Evolutionary conservation across 805 yeast genomes (phyloP).

Genomic region (Ogataea pignaliae): DNA sequence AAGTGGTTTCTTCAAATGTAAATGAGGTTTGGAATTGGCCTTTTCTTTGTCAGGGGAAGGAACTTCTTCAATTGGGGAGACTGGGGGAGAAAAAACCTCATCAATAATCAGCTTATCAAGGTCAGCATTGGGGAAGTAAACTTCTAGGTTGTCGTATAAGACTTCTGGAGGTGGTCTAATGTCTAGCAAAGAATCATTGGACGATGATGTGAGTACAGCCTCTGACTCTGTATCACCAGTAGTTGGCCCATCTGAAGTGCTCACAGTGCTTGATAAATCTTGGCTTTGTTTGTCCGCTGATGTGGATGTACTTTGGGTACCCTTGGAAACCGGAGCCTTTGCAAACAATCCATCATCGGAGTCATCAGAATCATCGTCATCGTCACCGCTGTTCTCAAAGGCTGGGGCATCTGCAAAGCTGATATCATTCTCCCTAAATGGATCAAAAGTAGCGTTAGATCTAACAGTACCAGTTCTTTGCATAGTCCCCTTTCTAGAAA

Average conservation of each 20-base stretch:
- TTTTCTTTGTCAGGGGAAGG: slow-evolving; percentile 1
- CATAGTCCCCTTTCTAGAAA: slow-evolving; percentile 12
- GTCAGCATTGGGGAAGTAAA: slow-evolving; percentile 88
- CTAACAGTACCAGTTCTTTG: slow-evolving; percentile 9
- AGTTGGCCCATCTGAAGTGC: background rate
- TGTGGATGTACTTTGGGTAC: slow-evolving; percentile 10
- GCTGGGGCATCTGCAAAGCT: slow-evolving; percentile 73
- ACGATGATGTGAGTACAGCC: slow-evolving; percentile 11
- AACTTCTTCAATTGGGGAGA: slow-evolving; percentile 38
- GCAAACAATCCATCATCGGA: slow-evolving; percentile 61
- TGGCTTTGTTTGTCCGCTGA: background rate
- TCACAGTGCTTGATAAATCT: background rate
- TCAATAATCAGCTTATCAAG: slow-evolving; percentile 85
- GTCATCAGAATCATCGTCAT: slow-evolving; percentile 34
- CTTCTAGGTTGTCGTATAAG: slow-evolving; percentile 84
- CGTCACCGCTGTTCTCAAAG: slow-evolving; percentile 31
- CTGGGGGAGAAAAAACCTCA: slow-evolving; percentile 60
- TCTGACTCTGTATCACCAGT: background rate
- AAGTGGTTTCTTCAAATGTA: slow-evolving; percentile 25
- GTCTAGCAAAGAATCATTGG: slow-evolving; percentile 37
- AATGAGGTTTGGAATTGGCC: background rate
- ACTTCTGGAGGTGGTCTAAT: slow-evolving; percentile 95
- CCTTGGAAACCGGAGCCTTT: slow-evolving; percentile 32
- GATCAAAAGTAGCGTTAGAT: slow-evolving; percentile 31
- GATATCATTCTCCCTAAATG: slow-evolving; percentile 66